Evolutionary conservation across 345 rosid genomes (phyloP).

Genomic region (Leavenworthia alabamica): DNA sequence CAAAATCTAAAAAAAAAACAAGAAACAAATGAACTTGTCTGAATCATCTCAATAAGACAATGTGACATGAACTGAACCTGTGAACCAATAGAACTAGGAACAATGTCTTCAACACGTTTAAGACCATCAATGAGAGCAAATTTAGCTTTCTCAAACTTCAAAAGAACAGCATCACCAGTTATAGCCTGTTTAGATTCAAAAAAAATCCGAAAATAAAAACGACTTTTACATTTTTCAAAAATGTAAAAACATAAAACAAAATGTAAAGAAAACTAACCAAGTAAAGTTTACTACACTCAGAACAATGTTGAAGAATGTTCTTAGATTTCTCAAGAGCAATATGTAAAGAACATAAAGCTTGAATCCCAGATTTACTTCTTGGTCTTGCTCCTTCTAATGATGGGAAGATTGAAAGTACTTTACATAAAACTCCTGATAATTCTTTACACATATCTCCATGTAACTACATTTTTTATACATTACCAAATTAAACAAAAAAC

Average conservation of each 20-base stretch:
- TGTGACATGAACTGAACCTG: slow-evolving; percentile 38
- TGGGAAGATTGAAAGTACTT: slow-evolving; percentile 70
- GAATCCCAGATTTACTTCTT: slow-evolving; percentile 95
- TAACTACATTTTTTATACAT: slow-evolving; percentile 40
- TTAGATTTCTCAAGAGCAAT: slow-evolving; percentile 87
- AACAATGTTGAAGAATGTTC: slow-evolving; percentile 80
- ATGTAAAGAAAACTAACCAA: slow-evolving; percentile 45
- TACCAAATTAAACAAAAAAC: background rate
- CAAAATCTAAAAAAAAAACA: slow-evolving; percentile 49
- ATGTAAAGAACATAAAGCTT: slow-evolving; percentile 86
- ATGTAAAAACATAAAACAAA: too few species aligned
- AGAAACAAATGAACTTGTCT: background rate
- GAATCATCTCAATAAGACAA: background rate
- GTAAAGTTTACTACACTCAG: slow-evolving; percentile 88
- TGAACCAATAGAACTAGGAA: slow-evolving; percentile 73
- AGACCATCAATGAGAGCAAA: slow-evolving; percentile 73
- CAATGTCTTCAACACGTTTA: slow-evolving; percentile 89
- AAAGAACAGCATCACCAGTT: slow-evolving; percentile 84
- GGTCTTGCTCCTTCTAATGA: slow-evolving; percentile 96
- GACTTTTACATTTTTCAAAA: too few species aligned
- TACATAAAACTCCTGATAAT: slow-evolving; percentile 63
- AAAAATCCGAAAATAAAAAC: too few species aligned
- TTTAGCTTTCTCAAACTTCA: slow-evolving; percentile 76
- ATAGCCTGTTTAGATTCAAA: slow-evolving; percentile 53
- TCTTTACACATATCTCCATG: slow-evolving; percentile 90